Percentiles rank a stretch among this genome's conserved stretches.
Conservation (phyloP, 208 protist genomes). For the Leishmania turanica region DNA sequence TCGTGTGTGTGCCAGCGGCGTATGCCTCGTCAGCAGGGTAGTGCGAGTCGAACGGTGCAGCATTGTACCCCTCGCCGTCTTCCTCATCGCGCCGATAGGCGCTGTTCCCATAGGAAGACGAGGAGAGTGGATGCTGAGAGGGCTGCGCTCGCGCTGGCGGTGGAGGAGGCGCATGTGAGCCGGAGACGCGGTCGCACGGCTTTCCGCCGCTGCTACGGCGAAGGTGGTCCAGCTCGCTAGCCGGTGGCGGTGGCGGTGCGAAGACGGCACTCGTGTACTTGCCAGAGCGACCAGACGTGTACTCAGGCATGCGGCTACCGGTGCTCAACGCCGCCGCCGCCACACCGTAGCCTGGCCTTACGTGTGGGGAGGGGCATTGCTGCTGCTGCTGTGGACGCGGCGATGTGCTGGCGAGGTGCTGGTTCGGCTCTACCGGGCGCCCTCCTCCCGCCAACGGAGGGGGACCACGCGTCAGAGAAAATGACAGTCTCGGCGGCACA, state of each 20-base stretch:
- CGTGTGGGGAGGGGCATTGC: conserved; percentile 1
- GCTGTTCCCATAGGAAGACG: not conserved
- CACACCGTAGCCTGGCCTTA: not conserved
- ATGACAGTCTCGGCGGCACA: not conserved
- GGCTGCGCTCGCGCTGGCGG: conserved; percentile 4
- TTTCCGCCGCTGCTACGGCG: not conserved
- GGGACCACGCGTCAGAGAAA: not conserved
- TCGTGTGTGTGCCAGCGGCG: not conserved
- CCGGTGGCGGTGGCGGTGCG: not conserved
- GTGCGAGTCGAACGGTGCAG: not conserved
- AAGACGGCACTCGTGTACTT: conserved; percentile 10
- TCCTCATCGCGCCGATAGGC: not conserved
- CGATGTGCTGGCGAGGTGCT: not conserved
- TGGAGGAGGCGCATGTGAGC: not conserved
- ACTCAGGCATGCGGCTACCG: conserved; percentile 7
- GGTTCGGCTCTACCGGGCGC: not conserved
- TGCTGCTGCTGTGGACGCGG: not conserved
- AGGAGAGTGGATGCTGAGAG: not conserved
- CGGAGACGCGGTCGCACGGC: not conserved
- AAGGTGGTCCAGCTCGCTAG: not conserved
- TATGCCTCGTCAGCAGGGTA: not conserved
- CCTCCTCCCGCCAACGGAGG: not conserved
- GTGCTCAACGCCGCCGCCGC: not conserved
- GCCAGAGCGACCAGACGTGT: conserved; percentile 25
- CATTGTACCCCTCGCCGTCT: not conserved